These are phyloP conservation scores for Allium fistulosum DNA, from an alignment of 106 monocot species.

Conservation along the genomic window DNA sequence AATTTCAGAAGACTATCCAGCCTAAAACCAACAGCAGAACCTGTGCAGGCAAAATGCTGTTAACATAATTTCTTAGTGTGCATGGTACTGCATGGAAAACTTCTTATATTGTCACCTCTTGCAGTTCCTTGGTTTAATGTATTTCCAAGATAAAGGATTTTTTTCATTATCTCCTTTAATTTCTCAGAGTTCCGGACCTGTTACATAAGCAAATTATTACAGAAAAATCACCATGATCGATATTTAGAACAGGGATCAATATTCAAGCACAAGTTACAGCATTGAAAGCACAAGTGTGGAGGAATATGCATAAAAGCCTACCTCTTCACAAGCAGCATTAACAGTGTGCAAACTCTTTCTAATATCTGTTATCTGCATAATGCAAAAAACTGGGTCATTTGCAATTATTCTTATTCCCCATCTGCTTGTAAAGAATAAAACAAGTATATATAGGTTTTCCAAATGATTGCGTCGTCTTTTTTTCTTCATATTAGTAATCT, in stretches of 20 bases:
- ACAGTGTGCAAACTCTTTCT: constrained; percentile 58
- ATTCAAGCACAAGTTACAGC: not conserved
- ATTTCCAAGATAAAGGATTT: constrained; percentile 81
- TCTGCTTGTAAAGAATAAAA: too few relatives aligned
- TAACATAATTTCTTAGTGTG: not conserved
- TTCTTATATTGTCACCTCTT: constrained; percentile 43
- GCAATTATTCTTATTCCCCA: too few relatives aligned
- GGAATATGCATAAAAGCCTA: constrained; percentile 24
- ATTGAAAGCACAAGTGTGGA: not conserved
- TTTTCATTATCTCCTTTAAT: constrained; percentile 92
- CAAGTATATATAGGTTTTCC: too few relatives aligned
- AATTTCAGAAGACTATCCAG: constrained; percentile 77
- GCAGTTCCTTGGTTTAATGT: constrained; percentile 92
- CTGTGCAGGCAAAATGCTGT: constrained; percentile 16
- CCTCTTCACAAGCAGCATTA: constrained; percentile 73
- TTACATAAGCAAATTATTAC: not conserved
- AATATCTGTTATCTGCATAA: constrained; percentile 53
- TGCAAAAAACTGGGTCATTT: too few relatives aligned
- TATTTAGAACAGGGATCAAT: too few relatives aligned
- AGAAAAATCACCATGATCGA: too few relatives aligned
- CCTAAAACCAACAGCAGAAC: constrained; percentile 59
- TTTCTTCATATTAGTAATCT: too few relatives aligned
- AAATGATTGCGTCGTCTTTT: too few relatives aligned
- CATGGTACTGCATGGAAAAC: not conserved
- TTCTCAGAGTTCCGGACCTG: constrained; percentile 82